A percentile compares a stretch with the other conserved stretches of the same genome.
Conservation (phyloP, 208 protist species). For the Trypanosoma theileri region DNA sequence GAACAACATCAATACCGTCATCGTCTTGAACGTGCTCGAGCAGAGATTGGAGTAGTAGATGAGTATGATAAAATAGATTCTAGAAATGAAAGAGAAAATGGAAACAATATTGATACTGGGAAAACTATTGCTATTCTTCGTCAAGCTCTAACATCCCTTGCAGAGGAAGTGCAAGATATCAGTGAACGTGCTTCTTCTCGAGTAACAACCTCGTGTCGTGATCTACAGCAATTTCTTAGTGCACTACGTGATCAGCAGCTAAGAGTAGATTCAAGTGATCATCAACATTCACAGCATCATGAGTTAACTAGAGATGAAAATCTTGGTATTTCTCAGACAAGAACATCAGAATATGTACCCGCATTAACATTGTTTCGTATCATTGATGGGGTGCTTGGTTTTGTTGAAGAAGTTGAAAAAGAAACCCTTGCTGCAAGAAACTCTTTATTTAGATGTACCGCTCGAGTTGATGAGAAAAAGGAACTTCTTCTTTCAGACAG, state of each 20-base stretch:
- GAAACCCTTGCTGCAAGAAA: slow-evolving; percentile 49
- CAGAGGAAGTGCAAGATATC: slow-evolving; percentile 46
- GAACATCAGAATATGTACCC: slow-evolving; percentile 6
- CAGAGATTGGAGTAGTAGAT: slow-evolving; percentile 4
- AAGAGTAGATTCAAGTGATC: not conserved
- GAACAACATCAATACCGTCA: slow-evolving; percentile 9
- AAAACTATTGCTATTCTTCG: not conserved
- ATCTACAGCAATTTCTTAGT: slow-evolving; percentile 62
- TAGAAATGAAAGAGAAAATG: slow-evolving; percentile 13
- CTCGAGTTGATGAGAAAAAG: not conserved
- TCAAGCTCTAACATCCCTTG: slow-evolving; percentile 31
- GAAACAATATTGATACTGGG: slow-evolving; percentile 15
- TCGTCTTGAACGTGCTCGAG: not conserved
- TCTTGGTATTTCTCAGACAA: not conserved
- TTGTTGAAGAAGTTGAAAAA: slow-evolving; percentile 58
- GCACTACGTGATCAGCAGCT: slow-evolving; percentile 46
- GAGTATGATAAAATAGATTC: not conserved
- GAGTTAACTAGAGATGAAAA: not conserved
- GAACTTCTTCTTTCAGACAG: not conserved
- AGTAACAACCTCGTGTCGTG: slow-evolving; percentile 52
- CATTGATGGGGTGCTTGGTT: slow-evolving; percentile 73
- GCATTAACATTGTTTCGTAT: slow-evolving; percentile 43
- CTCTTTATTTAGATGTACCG: slow-evolving; percentile 10
- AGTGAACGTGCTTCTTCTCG: slow-evolving; percentile 43
- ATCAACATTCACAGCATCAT: slow-evolving; percentile 1